Base-by-base conservation (phyloP, 805 yeast genomes). In the Starmerella floricola region DNA sequence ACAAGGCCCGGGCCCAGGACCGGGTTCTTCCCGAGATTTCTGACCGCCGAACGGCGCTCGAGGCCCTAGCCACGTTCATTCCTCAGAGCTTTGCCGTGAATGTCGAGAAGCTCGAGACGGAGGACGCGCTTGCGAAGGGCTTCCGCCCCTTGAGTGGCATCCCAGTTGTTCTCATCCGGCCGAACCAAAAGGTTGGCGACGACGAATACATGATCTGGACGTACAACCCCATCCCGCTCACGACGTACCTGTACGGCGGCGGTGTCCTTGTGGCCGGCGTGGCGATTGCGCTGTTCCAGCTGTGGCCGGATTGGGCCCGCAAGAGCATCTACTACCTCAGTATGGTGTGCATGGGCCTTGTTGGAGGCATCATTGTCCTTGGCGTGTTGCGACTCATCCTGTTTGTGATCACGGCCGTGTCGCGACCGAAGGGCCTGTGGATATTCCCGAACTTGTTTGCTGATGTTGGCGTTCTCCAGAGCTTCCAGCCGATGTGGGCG, bases 251-350 rank as follows among this genome's bases (percentile, higher is more conserved):
- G 28, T 76, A 76, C 53, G 53, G 46, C n/a, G 46, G 21, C 15
- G 51, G 49, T 17, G 20, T 47, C n/a, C 79, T 83, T 6, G 70
- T 78, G 2, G 68, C 81, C 50, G 78, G 80, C 21, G 62, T 88
- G 17, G 73, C 72, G 6, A 40, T 79, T 24, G 75, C 82, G 28
- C 65, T 81, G 55, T 91, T 85, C 77, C 98, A 97, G 49, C 70
- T 91, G 55, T 91, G 98, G 98, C 98, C 98, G 21, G 56, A 67
- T 29, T 75, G 79, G 62, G 77, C 91, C 91, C 78, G 94, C 59
- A 70, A 71, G 42, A 93, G 91, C 33, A 95, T 84, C 26, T 91
- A 94, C 82, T 91, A 86, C 60, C 59, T 85, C 41, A 81, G 95
- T 27, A 73, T 88, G 69, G 80, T 73, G 6, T 63, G 78, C 41